Percentiles rank a stretch among this genome's conserved stretches.
phyloP scores from a whole-genome alignment of 202 grass and related monocot genomes.

The Saccharum hybrid region DNA sequence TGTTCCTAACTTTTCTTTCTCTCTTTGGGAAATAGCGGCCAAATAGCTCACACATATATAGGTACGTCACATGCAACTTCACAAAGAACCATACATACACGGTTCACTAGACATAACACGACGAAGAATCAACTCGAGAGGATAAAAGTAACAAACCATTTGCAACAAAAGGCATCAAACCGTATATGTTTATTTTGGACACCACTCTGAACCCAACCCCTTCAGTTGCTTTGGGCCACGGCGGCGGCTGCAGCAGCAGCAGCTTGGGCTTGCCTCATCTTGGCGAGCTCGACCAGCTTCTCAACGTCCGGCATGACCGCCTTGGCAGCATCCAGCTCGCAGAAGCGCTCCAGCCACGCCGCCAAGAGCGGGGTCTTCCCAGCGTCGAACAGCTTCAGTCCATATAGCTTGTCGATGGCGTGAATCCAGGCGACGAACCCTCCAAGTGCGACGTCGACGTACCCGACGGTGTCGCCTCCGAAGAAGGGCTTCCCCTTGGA shows the following conservation, averaged over 20 bases:
- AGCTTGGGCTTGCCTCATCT: not conserved
- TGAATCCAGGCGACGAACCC: conserved; percentile 37
- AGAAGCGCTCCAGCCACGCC: conserved; percentile 40
- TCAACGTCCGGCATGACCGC: conserved; percentile 24
- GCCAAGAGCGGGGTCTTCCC: conserved; percentile 37
- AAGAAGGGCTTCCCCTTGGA: conserved; percentile 49
- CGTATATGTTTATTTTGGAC: not conserved
- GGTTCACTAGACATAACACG: not conserved
- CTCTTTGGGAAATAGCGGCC: not conserved
- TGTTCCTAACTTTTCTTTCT: too few species aligned
- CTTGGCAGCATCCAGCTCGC: conserved; percentile 8
- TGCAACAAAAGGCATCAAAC: not conserved
- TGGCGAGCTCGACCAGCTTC: conserved; percentile 14
- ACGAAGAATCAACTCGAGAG: not conserved
- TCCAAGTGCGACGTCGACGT: conserved; percentile 30
- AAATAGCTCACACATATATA: not conserved
- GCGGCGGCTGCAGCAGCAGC: not conserved
- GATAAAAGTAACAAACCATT: not conserved
- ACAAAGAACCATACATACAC: not conserved
- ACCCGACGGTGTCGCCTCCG: conserved; percentile 39
- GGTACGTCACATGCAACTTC: not conserved
- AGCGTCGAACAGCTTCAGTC: conserved; percentile 28
- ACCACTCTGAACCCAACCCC: not conserved
- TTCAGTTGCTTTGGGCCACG: not conserved
- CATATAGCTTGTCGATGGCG: not conserved